A percentile compares a stretch with the other conserved stretches of the same genome.
Evolutionary conservation across 805 yeast species (phyloP).

Genomic region (Candida broadrunensis): DNA sequence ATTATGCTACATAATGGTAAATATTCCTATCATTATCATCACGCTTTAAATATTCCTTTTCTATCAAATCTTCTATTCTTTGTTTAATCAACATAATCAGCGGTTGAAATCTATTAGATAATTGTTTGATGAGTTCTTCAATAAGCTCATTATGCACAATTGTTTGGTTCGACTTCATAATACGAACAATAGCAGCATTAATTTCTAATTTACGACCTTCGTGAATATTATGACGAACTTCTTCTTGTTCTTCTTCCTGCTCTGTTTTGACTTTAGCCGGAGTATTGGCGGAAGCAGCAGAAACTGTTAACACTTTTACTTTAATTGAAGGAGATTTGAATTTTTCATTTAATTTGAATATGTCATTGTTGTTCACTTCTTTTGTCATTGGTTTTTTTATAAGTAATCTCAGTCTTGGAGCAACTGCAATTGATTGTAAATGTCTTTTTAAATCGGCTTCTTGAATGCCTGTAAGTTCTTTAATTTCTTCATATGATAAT

Average conservation of each 20-base stretch:
- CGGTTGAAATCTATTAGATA: constrained; percentile 66
- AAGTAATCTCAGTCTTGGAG: constrained; percentile 75
- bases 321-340: constrained; percentile 67
- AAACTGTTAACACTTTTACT: constrained; percentile 72
- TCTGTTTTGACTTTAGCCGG: constrained; percentile 33
- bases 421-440: constrained; percentile 78
- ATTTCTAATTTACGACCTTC: constrained; percentile 65
- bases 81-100: constrained; percentile 64
- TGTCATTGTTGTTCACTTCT: constrained; percentile 61
- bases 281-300: constrained; percentile 15
- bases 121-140: constrained; percentile 59
- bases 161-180: constrained; percentile 74
- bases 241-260: constrained; percentile 50
- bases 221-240: constrained; percentile 54
- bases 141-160: constrained; percentile 63
- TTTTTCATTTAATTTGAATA: constrained; percentile 62
- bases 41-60: constrained; percentile 77
- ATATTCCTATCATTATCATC: constrained; percentile 56
- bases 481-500: constrained; percentile 61
- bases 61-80: constrained; percentile 71
- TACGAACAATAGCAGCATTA: constrained; percentile 84
- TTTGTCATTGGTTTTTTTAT: constrained; percentile 72
- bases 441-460: constrained; percentile 70
- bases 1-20: constrained; percentile 76
- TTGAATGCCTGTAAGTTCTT: constrained; percentile 67